These are phyloP conservation scores for Lathyrus oleraceus DNA, from an alignment of 306 rosid species.

Conservation along the genomic window DNA sequence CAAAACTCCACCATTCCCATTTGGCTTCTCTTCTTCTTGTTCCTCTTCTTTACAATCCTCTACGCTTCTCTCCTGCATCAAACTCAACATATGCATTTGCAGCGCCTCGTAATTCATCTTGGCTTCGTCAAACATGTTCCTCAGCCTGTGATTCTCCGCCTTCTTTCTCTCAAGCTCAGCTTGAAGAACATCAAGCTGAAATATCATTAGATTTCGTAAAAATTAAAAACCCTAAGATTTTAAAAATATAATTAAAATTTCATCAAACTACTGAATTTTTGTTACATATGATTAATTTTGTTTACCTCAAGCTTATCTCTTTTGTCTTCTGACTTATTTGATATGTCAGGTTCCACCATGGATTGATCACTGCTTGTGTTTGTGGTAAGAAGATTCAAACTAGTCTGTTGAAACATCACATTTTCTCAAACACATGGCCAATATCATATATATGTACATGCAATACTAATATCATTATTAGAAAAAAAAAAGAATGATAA, in stretches of 20 bases:
- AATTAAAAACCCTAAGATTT: too few species aligned
- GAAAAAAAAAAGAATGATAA: neutral
- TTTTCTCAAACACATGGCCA: constrained; percentile 1
- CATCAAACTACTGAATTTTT: neutral
- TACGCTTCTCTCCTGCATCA: constrained; percentile 49
- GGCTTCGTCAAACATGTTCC: constrained; percentile 49
- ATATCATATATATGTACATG: neutral
- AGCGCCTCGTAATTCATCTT: constrained; percentile 51
- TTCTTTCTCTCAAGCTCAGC: constrained; percentile 60
- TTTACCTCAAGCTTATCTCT: constrained; percentile 60
- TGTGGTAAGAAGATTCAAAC: constrained; percentile 76
- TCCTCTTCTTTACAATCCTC: constrained; percentile 30
- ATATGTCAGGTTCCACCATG: constrained; percentile 52
- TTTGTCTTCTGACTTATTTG: constrained; percentile 45
- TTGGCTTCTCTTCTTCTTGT: constrained; percentile 31
- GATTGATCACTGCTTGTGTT: constrained; percentile 64
- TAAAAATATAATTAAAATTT: neutral
- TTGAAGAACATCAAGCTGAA: constrained; percentile 56
- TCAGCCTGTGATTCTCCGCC: constrained; percentile 60
- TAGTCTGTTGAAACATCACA: constrained; percentile 51
- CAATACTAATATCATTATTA: neutral
- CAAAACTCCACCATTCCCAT: constrained; percentile 33
- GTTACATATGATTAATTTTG: neutral
- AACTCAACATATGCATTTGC: constrained; percentile 44
- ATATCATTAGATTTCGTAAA: neutral